phyloP scores from a whole-genome alignment of 2,329 filamentous ascomycete species.

The Sporothrix humicola region DNA sequence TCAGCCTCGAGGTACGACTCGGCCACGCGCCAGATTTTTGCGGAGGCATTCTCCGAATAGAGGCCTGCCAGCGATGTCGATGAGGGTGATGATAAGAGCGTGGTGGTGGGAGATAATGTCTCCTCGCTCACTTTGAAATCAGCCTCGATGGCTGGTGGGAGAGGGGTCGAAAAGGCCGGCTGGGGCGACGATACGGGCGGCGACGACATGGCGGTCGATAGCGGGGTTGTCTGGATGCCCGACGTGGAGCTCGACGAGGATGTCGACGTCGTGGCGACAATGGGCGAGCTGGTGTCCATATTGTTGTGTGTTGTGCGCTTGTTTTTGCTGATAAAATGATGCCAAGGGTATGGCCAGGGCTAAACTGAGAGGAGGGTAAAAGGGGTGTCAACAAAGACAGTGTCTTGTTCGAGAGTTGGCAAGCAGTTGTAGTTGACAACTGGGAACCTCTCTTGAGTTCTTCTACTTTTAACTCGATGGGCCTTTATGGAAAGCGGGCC shows the following conservation, averaged over 20 bases:
- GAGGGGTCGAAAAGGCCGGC: neutral
- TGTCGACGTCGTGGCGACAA: neutral
- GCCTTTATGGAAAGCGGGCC: neutral
- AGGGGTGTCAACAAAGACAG: slow-evolving; percentile 22
- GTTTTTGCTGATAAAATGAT: neutral
- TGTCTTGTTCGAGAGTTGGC: neutral
- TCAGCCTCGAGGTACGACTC: slow-evolving; percentile 28
- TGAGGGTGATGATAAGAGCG: neutral
- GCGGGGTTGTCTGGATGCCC: neutral
- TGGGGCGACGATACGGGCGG: slow-evolving; percentile 9
- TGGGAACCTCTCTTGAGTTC: no score
- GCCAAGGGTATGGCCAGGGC: neutral
- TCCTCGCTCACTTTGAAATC: neutral
- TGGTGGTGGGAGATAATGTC: neutral
- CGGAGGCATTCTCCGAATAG: slow-evolving; percentile 32
- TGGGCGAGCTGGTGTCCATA: slow-evolving; percentile 2
- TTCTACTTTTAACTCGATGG: no score
- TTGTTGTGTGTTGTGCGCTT: neutral
- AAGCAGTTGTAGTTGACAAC: no score
- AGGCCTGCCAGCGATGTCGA: slow-evolving; percentile 22
- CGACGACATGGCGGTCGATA: slow-evolving; percentile 4
- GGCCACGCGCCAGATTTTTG: slow-evolving; percentile 36
- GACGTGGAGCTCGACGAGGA: neutral
- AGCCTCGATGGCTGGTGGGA: neutral
- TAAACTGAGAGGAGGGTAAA: neutral